Base-by-base conservation (phyloP, 768 basidiomycete genomes). In the Termitomyces eurrhizus region DNA sequence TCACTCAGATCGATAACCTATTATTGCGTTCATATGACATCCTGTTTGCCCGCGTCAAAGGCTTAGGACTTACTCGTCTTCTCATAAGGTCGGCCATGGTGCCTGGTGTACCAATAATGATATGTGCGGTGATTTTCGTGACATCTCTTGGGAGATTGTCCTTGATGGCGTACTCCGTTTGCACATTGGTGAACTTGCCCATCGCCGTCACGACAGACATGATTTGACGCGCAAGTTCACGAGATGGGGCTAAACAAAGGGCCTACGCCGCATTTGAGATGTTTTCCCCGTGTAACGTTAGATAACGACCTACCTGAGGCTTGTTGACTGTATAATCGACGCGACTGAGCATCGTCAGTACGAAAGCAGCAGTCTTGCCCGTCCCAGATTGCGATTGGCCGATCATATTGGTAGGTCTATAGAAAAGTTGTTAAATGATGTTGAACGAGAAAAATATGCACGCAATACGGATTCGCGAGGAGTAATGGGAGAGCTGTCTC, bases 331-430 rank as follows among this genome's bases (percentile, higher is more conserved):
- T 79, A 67, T 89, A 95, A 74, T 98, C 93, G 51, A 98, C 83
- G 44, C 96, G 87, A 70, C 91, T 95, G 16, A 98, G 83, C 95
- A 99, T 98, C 12, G 96, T 95, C 52, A 99, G 80, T 13, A 95
- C 93, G 72, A 99, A 99, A 11, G 97, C 97, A 4, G 97, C 97
- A 2, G 97, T 98, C 78, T 99, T 99, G 52, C 97, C 97, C 9
- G 97, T 99, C 42, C 97, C 97, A 37, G 97, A 98, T 69, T 99
- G 97, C 55, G 95, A 98, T 77, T 99, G 97, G 18, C 95, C 97
- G 70, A 98, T 98, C 90, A 98, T 95, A 75, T 98, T 98, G 56
- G 88, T 89, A 12, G 96, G 90, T n/a, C 96, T 99, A 70, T n/a
- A 64, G 24, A 29, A 29, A 18, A 41, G 7, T 13, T 24, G 9